Conservation (phyloP, 73 alveolate species). For the Uronychia setigera region DNA sequence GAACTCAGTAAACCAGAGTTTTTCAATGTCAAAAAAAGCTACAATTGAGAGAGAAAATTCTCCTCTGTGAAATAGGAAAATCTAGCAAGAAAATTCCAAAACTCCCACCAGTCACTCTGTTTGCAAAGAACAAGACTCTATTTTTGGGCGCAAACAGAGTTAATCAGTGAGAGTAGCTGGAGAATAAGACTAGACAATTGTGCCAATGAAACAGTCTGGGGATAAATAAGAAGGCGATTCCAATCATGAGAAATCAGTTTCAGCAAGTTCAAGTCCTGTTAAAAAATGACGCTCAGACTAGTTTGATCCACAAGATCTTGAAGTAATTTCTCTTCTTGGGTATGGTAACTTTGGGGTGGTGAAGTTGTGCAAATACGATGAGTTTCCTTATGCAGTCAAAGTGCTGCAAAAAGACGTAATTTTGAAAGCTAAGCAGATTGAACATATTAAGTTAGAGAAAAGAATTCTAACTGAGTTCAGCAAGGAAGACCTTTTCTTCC, state of each 20-base stretch:
- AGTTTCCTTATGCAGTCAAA: background rate
- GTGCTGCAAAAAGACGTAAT: background rate
- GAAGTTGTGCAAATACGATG: background rate
- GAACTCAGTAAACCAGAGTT: background rate
- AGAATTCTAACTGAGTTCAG: background rate
- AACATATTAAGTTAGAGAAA: slow-evolving; percentile 7
- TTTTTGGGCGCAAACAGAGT: background rate
- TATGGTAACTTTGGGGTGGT: slow-evolving; percentile 12
- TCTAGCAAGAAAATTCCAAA: too few species aligned
- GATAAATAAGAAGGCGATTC: background rate
- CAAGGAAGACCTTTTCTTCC: background rate
- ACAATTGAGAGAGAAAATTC: background rate
- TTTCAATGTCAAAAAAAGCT: background rate
- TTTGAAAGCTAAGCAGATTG: background rate
- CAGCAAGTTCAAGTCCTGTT: background rate
- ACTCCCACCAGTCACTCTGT: too few species aligned
- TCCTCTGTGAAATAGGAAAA: too few species aligned
- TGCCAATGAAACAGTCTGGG: background rate
- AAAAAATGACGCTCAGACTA: background rate
- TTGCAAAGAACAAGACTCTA: too few species aligned
- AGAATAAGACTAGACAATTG: background rate
- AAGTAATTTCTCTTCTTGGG: background rate
- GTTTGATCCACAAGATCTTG: background rate
- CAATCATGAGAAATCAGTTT: background rate
- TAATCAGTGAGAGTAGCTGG: background rate